Evolutionary conservation across 352 stramenopile genomes (phyloP).

Genomic region (Globisporangium paroecandrum): DNA sequence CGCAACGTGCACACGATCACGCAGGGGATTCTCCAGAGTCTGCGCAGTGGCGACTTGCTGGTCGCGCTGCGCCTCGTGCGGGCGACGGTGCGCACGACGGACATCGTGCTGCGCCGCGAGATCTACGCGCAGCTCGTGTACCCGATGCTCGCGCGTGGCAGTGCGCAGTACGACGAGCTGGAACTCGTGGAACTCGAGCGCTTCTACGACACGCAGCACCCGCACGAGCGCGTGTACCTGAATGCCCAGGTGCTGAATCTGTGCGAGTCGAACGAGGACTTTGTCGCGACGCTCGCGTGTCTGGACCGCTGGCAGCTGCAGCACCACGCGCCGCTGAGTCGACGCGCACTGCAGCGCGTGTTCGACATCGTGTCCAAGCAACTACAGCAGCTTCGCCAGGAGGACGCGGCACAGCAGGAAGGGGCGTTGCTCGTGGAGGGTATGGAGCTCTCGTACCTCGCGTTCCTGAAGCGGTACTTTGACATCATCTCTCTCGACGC

Average conservation of each 20-base stretch:
- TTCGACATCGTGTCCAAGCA: constrained; percentile 62
- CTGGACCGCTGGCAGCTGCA: constrained; percentile 61
- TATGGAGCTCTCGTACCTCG: constrained; percentile 49
- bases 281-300: constrained; percentile 54
- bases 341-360: constrained; percentile 41
- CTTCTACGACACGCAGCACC: constrained; percentile 56
- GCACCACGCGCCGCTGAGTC: constrained; percentile 37
- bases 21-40: constrained; percentile 41
- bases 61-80: constrained; percentile 48
- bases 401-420: constrained; percentile 3
- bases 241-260: constrained; percentile 67
- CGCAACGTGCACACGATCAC: constrained; percentile 47
- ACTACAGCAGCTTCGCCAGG: constrained; percentile 31
- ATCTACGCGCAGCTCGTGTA: constrained; percentile 69
- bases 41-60: constrained; percentile 43
- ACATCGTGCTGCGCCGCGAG: constrained; percentile 43
- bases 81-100: constrained; percentile 33
- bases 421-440: constrained; percentile 37
- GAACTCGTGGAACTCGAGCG: constrained; percentile 49
- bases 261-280: constrained; percentile 59
- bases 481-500: constrained; percentile 41
- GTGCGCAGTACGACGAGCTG: constrained; percentile 32
- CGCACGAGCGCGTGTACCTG: constrained; percentile 29
- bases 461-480: constrained; percentile 52
- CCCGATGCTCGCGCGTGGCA: constrained; percentile 40